phyloP scores from a whole-genome alignment of 495 filamentous ascomycete species.

The Durotheca rogersii region DNA sequence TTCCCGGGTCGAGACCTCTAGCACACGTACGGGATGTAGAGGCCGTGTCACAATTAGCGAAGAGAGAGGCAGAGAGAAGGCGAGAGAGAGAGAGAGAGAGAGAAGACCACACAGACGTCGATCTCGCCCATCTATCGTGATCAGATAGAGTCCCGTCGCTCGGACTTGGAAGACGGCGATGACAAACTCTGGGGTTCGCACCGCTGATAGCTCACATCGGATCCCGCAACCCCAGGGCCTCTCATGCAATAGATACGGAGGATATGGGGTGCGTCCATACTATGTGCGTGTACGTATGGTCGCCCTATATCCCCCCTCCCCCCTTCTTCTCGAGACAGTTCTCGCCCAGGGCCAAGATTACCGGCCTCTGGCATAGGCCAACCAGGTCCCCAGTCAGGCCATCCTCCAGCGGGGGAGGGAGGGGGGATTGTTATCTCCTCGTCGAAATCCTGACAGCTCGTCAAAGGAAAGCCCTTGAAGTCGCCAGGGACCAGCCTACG shows the following conservation, averaged over 20 bases:
- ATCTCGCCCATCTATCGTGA: conserved; percentile 13
- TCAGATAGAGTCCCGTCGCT: conserved; percentile 22
- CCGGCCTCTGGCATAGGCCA: conserved; percentile 11
- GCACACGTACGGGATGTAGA: no score
- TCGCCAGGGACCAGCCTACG: conserved; percentile 19
- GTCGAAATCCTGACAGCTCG: no score
- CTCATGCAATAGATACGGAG: conserved; percentile 1
- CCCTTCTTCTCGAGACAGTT: no score
- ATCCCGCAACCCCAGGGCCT: background rate
- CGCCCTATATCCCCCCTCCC: no score
- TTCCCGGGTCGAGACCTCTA: no score
- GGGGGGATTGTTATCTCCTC: no score
- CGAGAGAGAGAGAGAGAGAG: no score
- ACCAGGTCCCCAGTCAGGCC: conserved; percentile 10
- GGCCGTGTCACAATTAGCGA: no score
- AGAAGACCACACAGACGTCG: conserved; percentile 4
- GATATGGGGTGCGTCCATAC: conserved; percentile 2
- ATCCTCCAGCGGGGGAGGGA: conserved; percentile 16
- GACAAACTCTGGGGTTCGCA: background rate
- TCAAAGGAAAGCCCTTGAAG: conserved; percentile 14
- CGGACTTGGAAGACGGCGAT: conserved; percentile 12
- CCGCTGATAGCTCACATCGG: conserved; percentile 4
- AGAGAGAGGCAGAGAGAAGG: no score
- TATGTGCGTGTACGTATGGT: conserved; percentile 1
- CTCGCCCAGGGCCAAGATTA: no score